A percentile compares a stretch with the other conserved stretches of the same genome.
Conservation (phyloP, 2,329 filamentous ascomycete species). For the Diplodia corticola region DNA sequence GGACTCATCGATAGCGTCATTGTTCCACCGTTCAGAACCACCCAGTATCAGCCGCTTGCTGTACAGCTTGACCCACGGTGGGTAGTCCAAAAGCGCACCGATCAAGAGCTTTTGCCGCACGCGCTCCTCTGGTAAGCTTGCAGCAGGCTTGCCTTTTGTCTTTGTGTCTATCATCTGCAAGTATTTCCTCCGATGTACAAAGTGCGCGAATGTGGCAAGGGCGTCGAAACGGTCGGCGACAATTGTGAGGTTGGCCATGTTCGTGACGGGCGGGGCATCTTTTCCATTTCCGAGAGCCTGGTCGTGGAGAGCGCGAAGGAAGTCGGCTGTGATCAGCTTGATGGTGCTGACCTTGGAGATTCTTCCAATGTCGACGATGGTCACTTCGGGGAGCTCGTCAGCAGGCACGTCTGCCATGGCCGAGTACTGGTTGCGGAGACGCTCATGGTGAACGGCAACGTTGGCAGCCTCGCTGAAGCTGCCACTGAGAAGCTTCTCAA, state of each 20-base stretch:
- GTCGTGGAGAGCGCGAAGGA: slow-evolving; percentile 66
- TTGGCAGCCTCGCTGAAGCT: slow-evolving; percentile 64
- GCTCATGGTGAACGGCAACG: slow-evolving; percentile 54
- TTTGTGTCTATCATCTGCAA: slow-evolving; percentile 46
- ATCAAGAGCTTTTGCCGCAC: slow-evolving; percentile 70
- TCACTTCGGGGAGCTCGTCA: slow-evolving; percentile 61
- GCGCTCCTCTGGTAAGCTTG: slow-evolving; percentile 59
- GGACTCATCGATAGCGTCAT: slow-evolving; percentile 33
- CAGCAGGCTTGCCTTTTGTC: slow-evolving; percentile 42
- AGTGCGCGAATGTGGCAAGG: slow-evolving; percentile 54
- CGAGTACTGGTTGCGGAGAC: slow-evolving; percentile 51
- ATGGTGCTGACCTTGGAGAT: slow-evolving; percentile 62
- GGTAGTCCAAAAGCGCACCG: slow-evolving; percentile 64
- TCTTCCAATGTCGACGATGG: slow-evolving; percentile 67
- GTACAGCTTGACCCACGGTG: slow-evolving; percentile 59
- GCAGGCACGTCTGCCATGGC: slow-evolving; percentile 52
- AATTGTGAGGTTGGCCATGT: slow-evolving; percentile 67
- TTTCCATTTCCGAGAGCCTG: slow-evolving; percentile 43
- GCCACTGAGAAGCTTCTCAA: slow-evolving; percentile 65
- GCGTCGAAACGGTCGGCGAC: slow-evolving; percentile 75
- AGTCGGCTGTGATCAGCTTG: slow-evolving; percentile 64
- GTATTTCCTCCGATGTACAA: slow-evolving; percentile 51
- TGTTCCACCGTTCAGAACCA: slow-evolving; percentile 62
- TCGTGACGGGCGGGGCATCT: slow-evolving; percentile 55
- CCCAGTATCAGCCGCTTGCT: slow-evolving; percentile 67